These are phyloP conservation scores for Tillandsia leiboldiana DNA, from an alignment of 176 grass and related monocot genomes.

Conservation along the genomic window DNA sequence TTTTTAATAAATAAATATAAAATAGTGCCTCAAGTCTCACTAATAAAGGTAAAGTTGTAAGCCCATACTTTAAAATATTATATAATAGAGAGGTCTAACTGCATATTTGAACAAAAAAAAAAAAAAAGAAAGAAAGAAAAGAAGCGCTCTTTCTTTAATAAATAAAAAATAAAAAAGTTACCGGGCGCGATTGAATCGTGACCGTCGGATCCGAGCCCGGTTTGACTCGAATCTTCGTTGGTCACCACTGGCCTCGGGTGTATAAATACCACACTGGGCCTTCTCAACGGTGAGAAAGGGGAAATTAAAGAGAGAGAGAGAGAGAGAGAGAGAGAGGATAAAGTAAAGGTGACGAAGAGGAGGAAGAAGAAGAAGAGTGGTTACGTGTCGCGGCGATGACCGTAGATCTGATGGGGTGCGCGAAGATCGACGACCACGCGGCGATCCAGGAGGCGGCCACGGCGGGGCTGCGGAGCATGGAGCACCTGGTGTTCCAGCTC, in stretches of 20 bases:
- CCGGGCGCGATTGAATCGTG: no score
- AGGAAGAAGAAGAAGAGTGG: not conserved
- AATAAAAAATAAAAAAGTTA: no score
- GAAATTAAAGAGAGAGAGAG: no score
- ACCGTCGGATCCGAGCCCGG: not conserved
- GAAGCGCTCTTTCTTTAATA: constrained; percentile 5
- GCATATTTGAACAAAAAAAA: not conserved
- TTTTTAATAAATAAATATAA: no score
- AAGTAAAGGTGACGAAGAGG: no score
- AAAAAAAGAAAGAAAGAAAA: no score
- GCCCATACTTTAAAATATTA: no score
- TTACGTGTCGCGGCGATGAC: constrained; percentile 33
- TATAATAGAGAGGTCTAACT: not conserved
- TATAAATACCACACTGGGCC: no score
- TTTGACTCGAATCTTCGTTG: constrained; percentile 37
- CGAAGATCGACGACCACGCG: constrained; percentile 48
- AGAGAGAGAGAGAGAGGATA: not conserved
- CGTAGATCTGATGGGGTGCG: constrained; percentile 55
- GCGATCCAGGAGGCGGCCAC: constrained; percentile 80
- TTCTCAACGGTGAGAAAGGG: no score
- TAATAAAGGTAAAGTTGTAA: no score
- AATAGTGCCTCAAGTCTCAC: no score
- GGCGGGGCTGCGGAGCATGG: constrained; percentile 61
- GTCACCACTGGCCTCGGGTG: not conserved
- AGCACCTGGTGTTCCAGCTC: constrained; percentile 59